Evolutionary conservation across 2,329 filamentous ascomycete genomes (phyloP).

Genomic region (Fusarium setosum): DNA sequence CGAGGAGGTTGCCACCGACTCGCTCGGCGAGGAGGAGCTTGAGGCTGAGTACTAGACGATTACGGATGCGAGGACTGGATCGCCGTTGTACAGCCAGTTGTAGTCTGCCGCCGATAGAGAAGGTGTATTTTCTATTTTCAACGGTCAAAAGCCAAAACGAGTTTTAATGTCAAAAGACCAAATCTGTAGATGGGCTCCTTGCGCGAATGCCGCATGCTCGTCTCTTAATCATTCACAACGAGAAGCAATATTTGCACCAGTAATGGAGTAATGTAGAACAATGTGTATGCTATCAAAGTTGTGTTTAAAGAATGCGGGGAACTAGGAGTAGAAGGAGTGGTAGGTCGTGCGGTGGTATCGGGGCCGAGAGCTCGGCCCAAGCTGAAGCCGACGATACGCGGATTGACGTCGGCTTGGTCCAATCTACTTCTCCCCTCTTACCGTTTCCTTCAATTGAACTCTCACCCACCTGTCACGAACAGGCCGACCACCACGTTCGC

Average conservation of each 20-base stretch:
- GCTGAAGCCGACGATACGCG: conserved; percentile 48
- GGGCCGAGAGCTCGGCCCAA: conserved; percentile 37
- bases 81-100: conserved; percentile 39
- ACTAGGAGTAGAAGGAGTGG: too few species aligned
- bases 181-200: conserved; percentile 46
- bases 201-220: conserved; percentile 16
- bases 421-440: conserved; percentile 17
- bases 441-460: conserved; percentile 17
- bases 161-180: conserved; percentile 52
- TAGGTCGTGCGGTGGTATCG: neutral
- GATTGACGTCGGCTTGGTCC: conserved; percentile 23
- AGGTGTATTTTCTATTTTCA: conserved; percentile 54
- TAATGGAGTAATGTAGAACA: conserved; percentile 26
- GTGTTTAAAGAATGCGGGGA: conserved; percentile 18
- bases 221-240: conserved; percentile 21
- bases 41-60: conserved; percentile 88
- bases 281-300: neutral
- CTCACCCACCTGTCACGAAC: neutral
- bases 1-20: conserved; percentile 97
- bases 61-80: conserved; percentile 38
- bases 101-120: conserved; percentile 45
- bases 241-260: conserved; percentile 30
- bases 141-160: conserved; percentile 49
- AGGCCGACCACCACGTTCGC: conserved; percentile 4
- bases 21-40: conserved; percentile 85